Conservation (phyloP, 768 basidiomycete species). For the Coprinopsis marcescibilis region DNA sequence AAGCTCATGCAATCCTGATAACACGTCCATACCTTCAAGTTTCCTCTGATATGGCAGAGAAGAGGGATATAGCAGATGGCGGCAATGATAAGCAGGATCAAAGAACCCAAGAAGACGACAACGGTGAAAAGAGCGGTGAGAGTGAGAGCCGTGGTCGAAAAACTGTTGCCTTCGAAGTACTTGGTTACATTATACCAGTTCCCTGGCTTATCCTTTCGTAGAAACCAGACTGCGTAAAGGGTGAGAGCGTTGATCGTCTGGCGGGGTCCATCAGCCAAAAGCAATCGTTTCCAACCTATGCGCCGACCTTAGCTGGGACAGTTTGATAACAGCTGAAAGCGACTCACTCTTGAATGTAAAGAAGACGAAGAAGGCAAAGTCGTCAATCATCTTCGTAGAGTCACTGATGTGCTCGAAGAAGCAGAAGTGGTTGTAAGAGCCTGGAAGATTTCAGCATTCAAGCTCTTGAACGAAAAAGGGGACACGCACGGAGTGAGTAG, state of each 20-base stretch:
- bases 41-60: conserved; percentile 92
- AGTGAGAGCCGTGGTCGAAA: conserved; percentile 79
- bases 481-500: conserved; percentile 80
- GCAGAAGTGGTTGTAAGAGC: conserved; percentile 95
- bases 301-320: conserved; percentile 1
- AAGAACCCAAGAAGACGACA: conserved; percentile 77
- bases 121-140: conserved; percentile 90
- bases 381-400: conserved; percentile 94
- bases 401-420: conserved; percentile 96
- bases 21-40: conserved; percentile 67
- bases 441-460: conserved; percentile 32
- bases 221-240: conserved; percentile 80
- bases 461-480: neutral
- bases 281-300: conserved; percentile 37
- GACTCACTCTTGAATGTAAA: conserved; percentile 95
- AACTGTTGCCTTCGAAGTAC: conserved; percentile 73
- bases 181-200: conserved; percentile 66
- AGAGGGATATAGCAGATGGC: conserved; percentile 91
- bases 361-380: conserved; percentile 99
- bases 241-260: conserved; percentile 97
- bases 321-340: neutral
- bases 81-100: conserved; percentile 76
- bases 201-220: conserved; percentile 33
- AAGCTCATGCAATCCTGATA: neutral
- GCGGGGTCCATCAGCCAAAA: conserved; percentile 92